Percentiles rank a stretch among this genome's conserved stretches.
These are phyloP conservation scores for Tilletiaria anomala DNA, from an alignment of 1,284 basidiomycete species.

Conservation along the genomic window DNA sequence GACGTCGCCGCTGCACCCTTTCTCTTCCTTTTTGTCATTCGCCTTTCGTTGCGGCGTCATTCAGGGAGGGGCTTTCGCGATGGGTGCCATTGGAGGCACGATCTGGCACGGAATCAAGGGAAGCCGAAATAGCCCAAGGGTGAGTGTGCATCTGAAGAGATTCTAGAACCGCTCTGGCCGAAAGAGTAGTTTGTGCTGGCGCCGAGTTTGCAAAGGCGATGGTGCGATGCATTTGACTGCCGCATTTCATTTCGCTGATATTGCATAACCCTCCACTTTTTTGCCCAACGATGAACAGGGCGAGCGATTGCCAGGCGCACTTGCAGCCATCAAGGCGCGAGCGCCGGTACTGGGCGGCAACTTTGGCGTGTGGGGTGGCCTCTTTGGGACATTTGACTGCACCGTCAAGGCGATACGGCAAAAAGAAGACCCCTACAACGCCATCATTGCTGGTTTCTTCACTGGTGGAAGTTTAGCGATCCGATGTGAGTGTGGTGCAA, in stretches of 20 bases:
- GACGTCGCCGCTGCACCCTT: too few relatives aligned
- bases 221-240: constrained; percentile 1
- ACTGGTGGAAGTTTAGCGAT: constrained; percentile 91
- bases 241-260: background rate
- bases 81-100: constrained; percentile 88
- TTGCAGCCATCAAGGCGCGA: constrained; percentile 93
- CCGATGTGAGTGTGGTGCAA: constrained; percentile 70
- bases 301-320: constrained; percentile 78
- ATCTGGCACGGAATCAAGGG: constrained; percentile 99
- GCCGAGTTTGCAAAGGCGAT: too few relatives aligned
- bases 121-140: constrained; percentile 84
- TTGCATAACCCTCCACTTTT: background rate
- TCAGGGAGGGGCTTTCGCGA: constrained; percentile 78
- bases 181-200: too few relatives aligned
- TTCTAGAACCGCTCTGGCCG: background rate
- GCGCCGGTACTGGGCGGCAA: constrained; percentile 96
- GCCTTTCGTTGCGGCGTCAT: too few relatives aligned
- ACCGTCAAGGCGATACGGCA: constrained; percentile 86
- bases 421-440: constrained; percentile 99
- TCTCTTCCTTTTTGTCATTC: too few relatives aligned
- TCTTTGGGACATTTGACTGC: constrained; percentile 79
- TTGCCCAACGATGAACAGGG: constrained; percentile 53
- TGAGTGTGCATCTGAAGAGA: constrained; percentile 43
- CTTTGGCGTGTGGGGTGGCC: constrained; percentile 84
- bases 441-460: constrained; percentile 93